Percentiles rank a stretch among this genome's conserved stretches.
phyloP scores from a whole-genome alignment of 2,329 filamentous ascomycete genomes.

The Paecilomyces sp. region DNA sequence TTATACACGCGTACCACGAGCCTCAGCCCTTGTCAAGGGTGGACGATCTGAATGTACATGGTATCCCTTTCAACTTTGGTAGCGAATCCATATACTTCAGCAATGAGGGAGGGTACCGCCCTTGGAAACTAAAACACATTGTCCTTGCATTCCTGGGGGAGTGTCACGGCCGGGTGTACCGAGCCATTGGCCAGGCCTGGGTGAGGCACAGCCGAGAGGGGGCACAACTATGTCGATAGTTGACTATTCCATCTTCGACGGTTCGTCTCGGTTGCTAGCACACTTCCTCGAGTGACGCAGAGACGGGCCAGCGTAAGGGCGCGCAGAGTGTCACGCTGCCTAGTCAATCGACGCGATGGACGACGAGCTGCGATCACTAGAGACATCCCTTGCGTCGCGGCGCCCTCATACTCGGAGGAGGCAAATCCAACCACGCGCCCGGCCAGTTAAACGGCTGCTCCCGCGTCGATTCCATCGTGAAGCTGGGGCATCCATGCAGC shows the following conservation, averaged over 20 bases:
- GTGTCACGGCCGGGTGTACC: constrained; percentile 12
- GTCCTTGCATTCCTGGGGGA: constrained; percentile 34
- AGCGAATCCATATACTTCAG: constrained; percentile 14
- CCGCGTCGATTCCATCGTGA: neutral
- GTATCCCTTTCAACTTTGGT: constrained; percentile 14
- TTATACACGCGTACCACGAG: constrained; percentile 21
- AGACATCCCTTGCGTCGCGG: constrained; percentile 20
- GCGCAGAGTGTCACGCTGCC: neutral
- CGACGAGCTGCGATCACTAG: constrained; percentile 22
- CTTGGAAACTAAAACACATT: constrained; percentile 14
- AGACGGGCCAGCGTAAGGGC: constrained; percentile 1
- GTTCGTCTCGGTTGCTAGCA: constrained; percentile 24
- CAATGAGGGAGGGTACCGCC: constrained; percentile 12
- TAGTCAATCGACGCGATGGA: constrained; percentile 11
- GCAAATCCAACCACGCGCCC: constrained; percentile 13
- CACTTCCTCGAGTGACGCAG: constrained; percentile 13
- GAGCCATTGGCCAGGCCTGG: constrained; percentile 19
- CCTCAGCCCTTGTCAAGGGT: neutral
- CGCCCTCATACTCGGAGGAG: constrained; percentile 15
- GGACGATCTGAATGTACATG: constrained; percentile 13
- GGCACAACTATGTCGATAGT: constrained; percentile 25
- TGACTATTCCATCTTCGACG: constrained; percentile 14
- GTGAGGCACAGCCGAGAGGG: constrained; percentile 17
- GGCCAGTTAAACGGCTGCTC: neutral
- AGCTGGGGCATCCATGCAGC: neutral